Base-by-base conservation (phyloP, 169 alveolate species). In the Plasmodium inui region DNA sequence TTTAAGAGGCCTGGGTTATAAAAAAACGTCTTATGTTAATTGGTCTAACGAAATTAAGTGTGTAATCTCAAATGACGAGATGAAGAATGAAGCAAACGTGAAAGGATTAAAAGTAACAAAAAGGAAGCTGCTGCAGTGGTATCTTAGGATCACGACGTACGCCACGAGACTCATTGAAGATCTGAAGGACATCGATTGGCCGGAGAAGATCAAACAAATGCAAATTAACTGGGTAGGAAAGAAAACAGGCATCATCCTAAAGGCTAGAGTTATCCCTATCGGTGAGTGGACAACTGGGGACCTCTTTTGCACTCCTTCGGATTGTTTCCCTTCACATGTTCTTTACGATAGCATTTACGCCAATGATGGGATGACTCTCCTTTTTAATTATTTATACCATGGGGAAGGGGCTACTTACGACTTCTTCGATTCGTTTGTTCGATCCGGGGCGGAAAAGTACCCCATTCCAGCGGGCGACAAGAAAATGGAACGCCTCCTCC, bases 21-120 rank as follows among this genome's bases (percentile, higher is more conserved):
- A 95, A 67, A 95, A 95, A 14, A 82, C 32, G 6, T 97, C 97
- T 2, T 92, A 93, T 55, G 99, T 98, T 2, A 98, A 98, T 91
- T 94, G 94, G 86, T 85, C 91, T 10, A 50, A 92, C 17, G 71
- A 79, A 26, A 95, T 96, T 85, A 82, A 96, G 80, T 96, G 99
- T 26, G 99, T 98, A 41, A 97, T 98, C 30, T 98, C 99, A 9
- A 97, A 98, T 91, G 99, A 98, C 92, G 98, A 98, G 81, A 97
- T 98, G 17, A 96, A 91, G 19, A 89, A 98, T 50, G 99, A 99
- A 12, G 80, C 94, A 17, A 97, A 97, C 92, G 74, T 99, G 46
- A 97, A 98, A 32, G 97, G 98, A 32, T 97, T 96, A 83, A 93
- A 95, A 32, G 99, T 98, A 3, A 97, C 96, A 91, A 95, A 96